Conservation (phyloP, 2,329 filamentous ascomycete genomes). For the Cadophora malorum region DNA sequence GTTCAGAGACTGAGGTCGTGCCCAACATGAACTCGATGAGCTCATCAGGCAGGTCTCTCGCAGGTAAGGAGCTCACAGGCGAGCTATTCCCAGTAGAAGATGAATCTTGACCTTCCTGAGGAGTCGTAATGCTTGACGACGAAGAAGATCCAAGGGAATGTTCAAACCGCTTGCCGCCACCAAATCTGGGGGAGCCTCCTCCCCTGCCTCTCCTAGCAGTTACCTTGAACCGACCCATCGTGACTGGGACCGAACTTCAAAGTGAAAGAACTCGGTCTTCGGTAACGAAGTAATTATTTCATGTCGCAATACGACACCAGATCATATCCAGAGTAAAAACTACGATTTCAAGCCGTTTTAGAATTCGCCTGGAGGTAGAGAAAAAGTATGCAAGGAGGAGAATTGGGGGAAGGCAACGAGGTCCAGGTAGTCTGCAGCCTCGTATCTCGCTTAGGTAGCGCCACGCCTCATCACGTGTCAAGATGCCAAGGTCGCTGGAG, state of each 20-base stretch:
- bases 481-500: not conserved
- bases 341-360: not conserved
- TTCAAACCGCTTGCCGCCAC: not conserved
- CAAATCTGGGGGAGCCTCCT: not conserved
- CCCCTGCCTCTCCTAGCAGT: slow-evolving; percentile 5
- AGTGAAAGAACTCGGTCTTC: not conserved
- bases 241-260: not conserved
- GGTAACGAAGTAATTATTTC: not conserved
- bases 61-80: not conserved
- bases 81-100: slow-evolving; percentile 23
- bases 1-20: slow-evolving; percentile 24
- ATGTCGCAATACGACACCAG: not conserved
- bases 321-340: too few relatives aligned
- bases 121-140: slow-evolving; percentile 21
- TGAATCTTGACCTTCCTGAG: slow-evolving; percentile 12
- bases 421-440: not conserved
- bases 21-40: slow-evolving; percentile 35
- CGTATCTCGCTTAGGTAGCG: slow-evolving; percentile 3
- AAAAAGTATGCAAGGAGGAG: slow-evolving; percentile 6
- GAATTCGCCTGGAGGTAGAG: not conserved
- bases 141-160: not conserved
- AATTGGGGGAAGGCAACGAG: not conserved
- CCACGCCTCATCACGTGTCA: not conserved
- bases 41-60: slow-evolving; percentile 30
- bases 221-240: slow-evolving; percentile 19